Conservation (phyloP, 108 stramenopile genomes). For the Cyclotella choctawhatcheeana region DNA sequence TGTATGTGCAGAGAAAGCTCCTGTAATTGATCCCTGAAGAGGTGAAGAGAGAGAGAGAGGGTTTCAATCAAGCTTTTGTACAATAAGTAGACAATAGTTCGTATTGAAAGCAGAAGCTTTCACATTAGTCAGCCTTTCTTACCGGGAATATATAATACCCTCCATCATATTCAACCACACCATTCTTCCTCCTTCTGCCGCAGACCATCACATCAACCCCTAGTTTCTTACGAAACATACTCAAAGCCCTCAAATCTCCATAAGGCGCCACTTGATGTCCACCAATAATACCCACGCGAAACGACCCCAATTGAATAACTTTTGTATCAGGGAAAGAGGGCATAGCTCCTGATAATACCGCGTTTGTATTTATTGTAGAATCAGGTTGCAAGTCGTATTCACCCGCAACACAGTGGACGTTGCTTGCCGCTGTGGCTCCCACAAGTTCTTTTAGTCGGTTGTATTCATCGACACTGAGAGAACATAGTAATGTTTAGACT, state of each 20-base stretch:
- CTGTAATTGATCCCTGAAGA: constrained; percentile 93
- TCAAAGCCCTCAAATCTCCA: constrained; percentile 78
- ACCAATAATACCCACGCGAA: constrained; percentile 95
- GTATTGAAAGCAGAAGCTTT: no score
- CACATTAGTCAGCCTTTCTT: constrained; percentile 4
- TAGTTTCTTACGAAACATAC: constrained; percentile 78
- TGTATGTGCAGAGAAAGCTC: constrained; percentile 77
- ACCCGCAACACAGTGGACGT: constrained; percentile 92
- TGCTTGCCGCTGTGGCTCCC: constrained; percentile 70
- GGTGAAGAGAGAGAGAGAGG: neutral
- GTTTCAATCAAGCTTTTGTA: no score
- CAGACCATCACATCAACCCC: constrained; percentile 94
- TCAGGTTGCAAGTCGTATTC: constrained; percentile 76
- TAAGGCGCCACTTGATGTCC: constrained; percentile 94
- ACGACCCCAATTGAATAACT: constrained; percentile 90
- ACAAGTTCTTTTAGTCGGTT: constrained; percentile 85
- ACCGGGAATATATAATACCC: constrained; percentile 50
- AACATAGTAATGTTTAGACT: no score
- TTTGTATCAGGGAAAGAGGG: constrained; percentile 84
- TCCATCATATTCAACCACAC: constrained; percentile 88
- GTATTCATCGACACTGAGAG: constrained; percentile 61
- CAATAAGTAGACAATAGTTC: no score
- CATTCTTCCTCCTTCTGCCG: constrained; percentile 95
- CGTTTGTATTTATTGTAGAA: neutral
- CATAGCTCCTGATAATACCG: neutral